These are phyloP conservation scores for Colletotrichum salicis DNA, from an alignment of 2,329 filamentous ascomycete species.

Conservation along the genomic window DNA sequence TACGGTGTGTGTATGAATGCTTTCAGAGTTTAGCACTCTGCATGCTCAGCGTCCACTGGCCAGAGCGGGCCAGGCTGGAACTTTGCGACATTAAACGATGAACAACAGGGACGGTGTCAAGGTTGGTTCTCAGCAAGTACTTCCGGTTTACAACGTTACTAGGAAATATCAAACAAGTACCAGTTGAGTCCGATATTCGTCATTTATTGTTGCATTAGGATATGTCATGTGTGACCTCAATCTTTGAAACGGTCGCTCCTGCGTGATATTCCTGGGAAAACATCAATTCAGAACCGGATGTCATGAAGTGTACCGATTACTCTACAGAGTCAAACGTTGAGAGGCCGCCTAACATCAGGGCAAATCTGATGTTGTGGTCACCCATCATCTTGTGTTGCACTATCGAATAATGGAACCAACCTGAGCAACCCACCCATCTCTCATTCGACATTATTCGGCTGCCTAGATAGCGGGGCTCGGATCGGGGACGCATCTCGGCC, in stretches of 20 bases:
- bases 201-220: not conserved
- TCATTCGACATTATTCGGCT: conserved; percentile 22
- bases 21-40: not conserved
- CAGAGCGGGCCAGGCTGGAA: not conserved
- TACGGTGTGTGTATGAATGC: conserved; percentile 19
- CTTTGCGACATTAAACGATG: too few species aligned
- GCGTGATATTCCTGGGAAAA: not conserved
- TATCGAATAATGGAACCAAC: conserved; percentile 1
- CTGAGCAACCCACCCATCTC: not conserved
- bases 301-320: not conserved
- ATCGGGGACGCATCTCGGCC: not conserved
- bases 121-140: not conserved
- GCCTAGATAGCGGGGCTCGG: conserved; percentile 12
- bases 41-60: not conserved
- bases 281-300: not conserved
- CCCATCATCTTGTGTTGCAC: not conserved
- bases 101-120: too few species aligned
- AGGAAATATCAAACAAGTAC: not conserved
- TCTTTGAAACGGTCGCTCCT: not conserved
- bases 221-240: not conserved
- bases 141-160: not conserved
- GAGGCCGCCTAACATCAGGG: not conserved
- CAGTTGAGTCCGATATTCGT: not conserved
- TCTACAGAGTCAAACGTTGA: too few species aligned
- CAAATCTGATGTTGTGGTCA: not conserved